Evolutionary conservation across 2,329 filamentous ascomycete species (phyloP), one percentile per base, ranked within the genome.

Genomic region (Nemania abortiva): DNA sequence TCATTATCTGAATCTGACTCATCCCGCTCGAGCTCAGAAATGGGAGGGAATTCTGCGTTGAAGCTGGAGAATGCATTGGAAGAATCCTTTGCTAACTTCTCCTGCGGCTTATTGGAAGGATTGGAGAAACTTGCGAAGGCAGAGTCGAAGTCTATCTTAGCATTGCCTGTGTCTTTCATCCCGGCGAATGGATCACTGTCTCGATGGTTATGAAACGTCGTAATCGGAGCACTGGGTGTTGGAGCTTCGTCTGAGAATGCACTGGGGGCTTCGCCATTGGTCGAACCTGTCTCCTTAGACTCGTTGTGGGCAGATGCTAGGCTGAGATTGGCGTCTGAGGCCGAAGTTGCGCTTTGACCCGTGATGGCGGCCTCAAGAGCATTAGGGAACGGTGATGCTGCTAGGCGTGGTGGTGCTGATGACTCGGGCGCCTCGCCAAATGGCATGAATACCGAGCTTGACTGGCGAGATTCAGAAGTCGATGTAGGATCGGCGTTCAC

Each of bases 21-120:
- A 66, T 95, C 92, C 34, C 89, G 87, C 70, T 92, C 91, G 66
- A 98, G 82, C 78, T 95, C 93, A n/a, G 91, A 90, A 69, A 98
- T 97, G 0, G 95, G 96, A 37, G 96, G 96, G 77, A 98, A 98
- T 78, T 98, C 96, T 24, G 89, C 86, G 76, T 90, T 87, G 75
- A 93, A 92, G 63, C 81, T 84, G 2, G 86, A 79, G 22, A 83
- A 83, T 1, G 82, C 77, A 70, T 86, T 86, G 45, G 80, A 77
- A n/a, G 80, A 77, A 15, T 84, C 83, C 20, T 81, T 80, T 6
- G 77, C 70, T 5, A 79, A 71, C 67, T 83, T 85, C 62, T 83
- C 83, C 69, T 84, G 84, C 58, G 78, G 80, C 75, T 87, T 88
- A 74, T 71, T 75, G 69, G 85, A 86, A 56, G 84, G 82, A 56